Base-by-base conservation (phyloP, 2,329 filamentous ascomycete genomes). In the Colletotrichum tanaceti region DNA sequence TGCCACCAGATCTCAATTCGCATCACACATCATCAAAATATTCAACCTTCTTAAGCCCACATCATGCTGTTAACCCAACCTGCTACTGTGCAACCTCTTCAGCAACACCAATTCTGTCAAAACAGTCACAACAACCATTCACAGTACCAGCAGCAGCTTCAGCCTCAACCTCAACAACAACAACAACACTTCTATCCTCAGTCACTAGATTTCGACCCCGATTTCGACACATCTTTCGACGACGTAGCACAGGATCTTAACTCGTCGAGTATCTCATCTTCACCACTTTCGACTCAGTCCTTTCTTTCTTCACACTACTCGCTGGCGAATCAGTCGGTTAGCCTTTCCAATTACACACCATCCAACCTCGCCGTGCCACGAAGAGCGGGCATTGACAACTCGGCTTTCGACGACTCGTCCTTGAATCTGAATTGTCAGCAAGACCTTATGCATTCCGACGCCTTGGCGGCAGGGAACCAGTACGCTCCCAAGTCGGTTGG, bases 361-460 rank as follows among this genome's bases (percentile, higher is more conserved):
- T 49, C 60, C 5, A 53, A 53, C 7, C 10, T 63, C 18, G 38
- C 65, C 4, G 44, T 58, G 20, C 66, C 63, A 55, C 22, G 58
- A 63, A 24, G 32, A 65, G 20, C 65, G 53, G 28, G 39, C n/a
- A 55, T 38, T 38, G 63, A 18, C 32, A 7, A 61, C 18, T 61
- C 67, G 44, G 58, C 47, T n/a, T 60, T 64, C 14, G 58, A 63
- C 32, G n/a, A 58, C 13, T 59, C 55, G 18, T 63, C 64, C 0
- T 28, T 61, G 46, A 61, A 47, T 20, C 32, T 59, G 5, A 47
- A 63, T 9, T 20, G 62, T 5, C 49, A 65, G 9, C 58, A 72
- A 60, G 74, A 76, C 58, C 74, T 78, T 41, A 82, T 83, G 82
- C 80, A 82, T 73, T 75, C 81, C 32, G 82, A 85, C 65, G 59